Conservation (phyloP, 2,329 filamentous ascomycete genomes). For the Phyllosticta citribraziliensis region DNA sequence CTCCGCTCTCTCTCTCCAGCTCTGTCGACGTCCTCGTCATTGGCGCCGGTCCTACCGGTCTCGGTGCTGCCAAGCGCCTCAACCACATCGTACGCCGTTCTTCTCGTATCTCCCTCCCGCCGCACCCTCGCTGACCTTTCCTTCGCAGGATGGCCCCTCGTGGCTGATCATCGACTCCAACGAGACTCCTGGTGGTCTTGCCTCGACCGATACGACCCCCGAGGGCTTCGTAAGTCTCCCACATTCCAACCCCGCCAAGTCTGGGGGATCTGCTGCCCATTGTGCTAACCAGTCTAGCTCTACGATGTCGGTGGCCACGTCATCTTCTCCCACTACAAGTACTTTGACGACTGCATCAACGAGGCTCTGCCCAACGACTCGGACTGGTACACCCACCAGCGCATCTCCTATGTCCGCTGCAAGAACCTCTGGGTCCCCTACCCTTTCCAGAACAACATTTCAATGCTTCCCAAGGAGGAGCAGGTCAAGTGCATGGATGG, state of each 20-base stretch:
- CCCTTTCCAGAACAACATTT: slow-evolving; percentile 99
- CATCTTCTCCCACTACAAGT: slow-evolving; percentile 99
- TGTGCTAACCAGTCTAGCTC: slow-evolving; percentile 44
- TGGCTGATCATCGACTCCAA: slow-evolving; percentile 94
- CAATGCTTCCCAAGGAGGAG: slow-evolving; percentile 93
- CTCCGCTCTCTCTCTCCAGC: slow-evolving; percentile 36
- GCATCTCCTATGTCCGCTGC: slow-evolving; percentile 98
- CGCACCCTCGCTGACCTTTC: slow-evolving; percentile 17
- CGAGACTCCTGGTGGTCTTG: slow-evolving; percentile 87
- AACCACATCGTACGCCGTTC: slow-evolving; percentile 72
- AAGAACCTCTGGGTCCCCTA: slow-evolving; percentile 96
- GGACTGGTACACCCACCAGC: slow-evolving; percentile 97
- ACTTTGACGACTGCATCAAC: slow-evolving; percentile 98
- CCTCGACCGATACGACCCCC: slow-evolving; percentile 86
- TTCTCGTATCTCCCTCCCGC: slow-evolving; percentile 8
- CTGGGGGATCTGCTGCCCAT: neutral
- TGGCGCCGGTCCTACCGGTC: slow-evolving; percentile 91
- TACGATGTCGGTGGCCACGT: slow-evolving; percentile 98
- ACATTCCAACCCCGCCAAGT: slow-evolving; percentile 7
- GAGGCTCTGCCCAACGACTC: slow-evolving; percentile 89
- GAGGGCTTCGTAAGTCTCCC: slow-evolving; percentile 82
- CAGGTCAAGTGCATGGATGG: slow-evolving; percentile 91
- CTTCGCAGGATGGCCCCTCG: slow-evolving; percentile 68
- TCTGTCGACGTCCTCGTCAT: slow-evolving; percentile 96
- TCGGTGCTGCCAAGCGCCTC: slow-evolving; percentile 95